Percentiles rank a stretch among this genome's conserved stretches.
Conservation (phyloP, 306 rosid genomes). For the Dicorynia guianensis region DNA sequence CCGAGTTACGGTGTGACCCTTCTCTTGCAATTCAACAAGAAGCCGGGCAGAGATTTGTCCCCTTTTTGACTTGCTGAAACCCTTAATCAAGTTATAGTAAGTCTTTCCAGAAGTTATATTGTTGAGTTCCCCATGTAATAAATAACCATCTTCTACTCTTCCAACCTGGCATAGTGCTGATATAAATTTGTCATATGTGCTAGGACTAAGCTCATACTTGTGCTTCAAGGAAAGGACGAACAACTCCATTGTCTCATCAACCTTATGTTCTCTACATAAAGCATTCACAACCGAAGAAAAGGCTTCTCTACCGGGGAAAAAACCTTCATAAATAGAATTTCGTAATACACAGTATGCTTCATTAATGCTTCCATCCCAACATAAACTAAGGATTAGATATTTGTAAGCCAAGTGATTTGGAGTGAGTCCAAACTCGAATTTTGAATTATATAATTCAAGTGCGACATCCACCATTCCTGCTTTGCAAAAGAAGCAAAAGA, state of each 20-base stretch:
- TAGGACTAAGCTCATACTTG: slow-evolving; percentile 48
- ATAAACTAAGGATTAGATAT: slow-evolving; percentile 69
- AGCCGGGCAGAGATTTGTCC: slow-evolving; percentile 78
- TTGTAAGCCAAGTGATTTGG: slow-evolving; percentile 70
- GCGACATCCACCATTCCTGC: slow-evolving; percentile 77
- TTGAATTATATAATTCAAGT: slow-evolving; percentile 56
- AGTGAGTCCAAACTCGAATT: slow-evolving; percentile 63
- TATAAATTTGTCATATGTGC: slow-evolving; percentile 55
- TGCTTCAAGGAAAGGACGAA: slow-evolving; percentile 56
- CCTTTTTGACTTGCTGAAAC: slow-evolving; percentile 54
- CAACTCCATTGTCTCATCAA: slow-evolving; percentile 82
- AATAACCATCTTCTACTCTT: slow-evolving; percentile 67
- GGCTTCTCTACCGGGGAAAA: slow-evolving; percentile 58
- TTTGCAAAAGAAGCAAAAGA: slow-evolving; percentile 84
- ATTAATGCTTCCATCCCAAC: slow-evolving; percentile 60
- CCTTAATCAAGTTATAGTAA: slow-evolving; percentile 58
- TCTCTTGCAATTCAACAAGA: slow-evolving; percentile 79
- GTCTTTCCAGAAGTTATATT: slow-evolving; percentile 41
- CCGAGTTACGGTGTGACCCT: slow-evolving; percentile 49
- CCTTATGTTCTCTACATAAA: slow-evolving; percentile 61
- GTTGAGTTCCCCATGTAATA: slow-evolving; percentile 57
- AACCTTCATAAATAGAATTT: slow-evolving; percentile 49
- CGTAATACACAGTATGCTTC: slow-evolving; percentile 61
- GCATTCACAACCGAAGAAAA: slow-evolving; percentile 59
- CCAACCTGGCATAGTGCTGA: slow-evolving; percentile 62